Base-by-base conservation (phyloP, 768 basidiomycete genomes). In the Rubroboletus satanas region DNA sequence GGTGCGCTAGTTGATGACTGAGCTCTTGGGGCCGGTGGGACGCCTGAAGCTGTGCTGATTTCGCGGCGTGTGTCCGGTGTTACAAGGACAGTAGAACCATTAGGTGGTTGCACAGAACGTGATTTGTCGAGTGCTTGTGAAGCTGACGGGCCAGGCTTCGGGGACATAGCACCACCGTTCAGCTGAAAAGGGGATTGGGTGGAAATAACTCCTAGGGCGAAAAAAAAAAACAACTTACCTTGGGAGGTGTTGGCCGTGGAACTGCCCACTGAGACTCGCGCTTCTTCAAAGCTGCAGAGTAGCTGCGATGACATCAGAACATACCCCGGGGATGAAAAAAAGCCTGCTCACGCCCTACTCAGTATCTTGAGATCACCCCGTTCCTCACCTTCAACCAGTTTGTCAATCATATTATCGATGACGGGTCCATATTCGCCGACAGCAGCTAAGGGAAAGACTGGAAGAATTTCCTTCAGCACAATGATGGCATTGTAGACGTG, bases 401-500 rank as follows among this genome's bases (percentile, higher is more conserved):
- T 77, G 60, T 87, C 80, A 59, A 95, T 81, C 5, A 83, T 80
- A 21, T 68, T 69, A 60, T 85, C 79, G 42, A 93, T 77, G 38
- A 70, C 72, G 10, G 74, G 64, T 12, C 87, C 90, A 28, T 77
- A 74, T 51, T 77, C 80, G 42, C 73, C 73, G 33, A 86, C 81
- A 11, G 82, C 73, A 17, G 83, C 80, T 10, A 89, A 66, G 28
- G 96, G 96, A 73, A 97, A 97, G 47, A 91, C 87, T 1, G 90
- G 87, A 31, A 94, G 79, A 21, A 98, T 83, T 69, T 97, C 92
- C 65, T 94, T 92, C 59, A 97, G 77, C 29, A 99, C 86, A 37
- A 95, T 83, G 71, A 98, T 90, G n/a, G 92, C 82, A 66, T 99
- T 99, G 71, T 96, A 95, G 51, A 98, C 90, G 63, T 93, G 93